Conservation (phyloP, 306 rosid genomes). For the Pueraria montana region DNA sequence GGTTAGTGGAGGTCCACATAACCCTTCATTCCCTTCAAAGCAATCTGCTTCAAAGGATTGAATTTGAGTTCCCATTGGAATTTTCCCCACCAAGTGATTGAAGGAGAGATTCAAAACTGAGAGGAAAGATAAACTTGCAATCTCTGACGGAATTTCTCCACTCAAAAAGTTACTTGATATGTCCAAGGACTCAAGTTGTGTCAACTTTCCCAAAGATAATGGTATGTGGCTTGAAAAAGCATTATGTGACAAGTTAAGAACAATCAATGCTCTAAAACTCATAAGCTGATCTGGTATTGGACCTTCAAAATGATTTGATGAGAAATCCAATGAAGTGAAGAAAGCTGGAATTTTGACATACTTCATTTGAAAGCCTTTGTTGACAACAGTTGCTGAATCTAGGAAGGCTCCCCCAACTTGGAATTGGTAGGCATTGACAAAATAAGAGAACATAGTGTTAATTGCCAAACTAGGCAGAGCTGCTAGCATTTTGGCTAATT, state of each 20-base stretch:
- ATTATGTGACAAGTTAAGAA: conserved; percentile 48
- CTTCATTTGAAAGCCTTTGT: conserved; percentile 6
- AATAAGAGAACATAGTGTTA: background rate
- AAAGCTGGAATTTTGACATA: conserved; percentile 5
- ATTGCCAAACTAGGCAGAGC: background rate
- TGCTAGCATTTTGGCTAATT: background rate
- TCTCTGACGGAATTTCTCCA: conserved; percentile 41
- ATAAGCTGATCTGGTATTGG: conserved; percentile 42
- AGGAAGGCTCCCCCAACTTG: conserved; percentile 39
- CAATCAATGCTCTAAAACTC: conserved; percentile 25
- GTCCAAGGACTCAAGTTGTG: conserved; percentile 50
- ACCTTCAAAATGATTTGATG: conserved; percentile 41
- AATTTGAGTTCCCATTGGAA: conserved; percentile 48
- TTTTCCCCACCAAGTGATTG: conserved; percentile 49
- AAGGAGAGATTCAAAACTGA: conserved; percentile 49
- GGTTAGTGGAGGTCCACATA: conserved; percentile 49
- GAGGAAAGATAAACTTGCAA: conserved; percentile 43
- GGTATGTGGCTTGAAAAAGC: conserved; percentile 48
- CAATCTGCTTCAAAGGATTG: conserved; percentile 34
- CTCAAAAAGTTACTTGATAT: conserved; percentile 47
- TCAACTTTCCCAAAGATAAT: conserved; percentile 46
- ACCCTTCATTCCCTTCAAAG: conserved; percentile 44
- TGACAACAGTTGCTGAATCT: conserved; percentile 18
- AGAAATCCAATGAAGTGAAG: conserved; percentile 42
- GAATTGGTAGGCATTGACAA: background rate